A percentile compares a stretch with the other conserved stretches of the same genome.
phyloP scores from a whole-genome alignment of 2,329 filamentous ascomycete genomes.

The Penicillium sp. region DNA sequence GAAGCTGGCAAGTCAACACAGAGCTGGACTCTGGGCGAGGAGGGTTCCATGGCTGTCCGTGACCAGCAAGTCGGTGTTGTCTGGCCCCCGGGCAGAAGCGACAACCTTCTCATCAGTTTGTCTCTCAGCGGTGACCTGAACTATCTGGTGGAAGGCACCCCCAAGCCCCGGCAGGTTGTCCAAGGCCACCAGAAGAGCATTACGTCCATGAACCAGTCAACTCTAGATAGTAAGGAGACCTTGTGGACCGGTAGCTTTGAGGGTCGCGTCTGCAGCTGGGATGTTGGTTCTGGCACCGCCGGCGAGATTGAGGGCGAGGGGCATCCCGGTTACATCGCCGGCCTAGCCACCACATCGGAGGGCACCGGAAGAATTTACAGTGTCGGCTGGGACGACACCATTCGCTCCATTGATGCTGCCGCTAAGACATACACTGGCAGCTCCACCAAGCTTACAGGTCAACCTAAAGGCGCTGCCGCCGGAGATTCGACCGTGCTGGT shows the following conservation, averaged over 20 bases:
- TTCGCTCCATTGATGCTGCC: slow-evolving; percentile 73
- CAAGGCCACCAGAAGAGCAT: slow-evolving; percentile 91
- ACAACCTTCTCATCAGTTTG: slow-evolving; percentile 85
- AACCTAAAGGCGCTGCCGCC: slow-evolving; percentile 72
- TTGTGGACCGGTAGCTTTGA: slow-evolving; percentile 92
- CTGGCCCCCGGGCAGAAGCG: slow-evolving; percentile 76
- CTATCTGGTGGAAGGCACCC: slow-evolving; percentile 73
- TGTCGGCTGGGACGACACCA: slow-evolving; percentile 90
- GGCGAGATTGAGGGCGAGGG: slow-evolving; percentile 72
- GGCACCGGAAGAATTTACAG: slow-evolving; percentile 67
- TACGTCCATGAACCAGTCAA: slow-evolving; percentile 67
- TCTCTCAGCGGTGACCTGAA: slow-evolving; percentile 86
- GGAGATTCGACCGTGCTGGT: slow-evolving; percentile 55
- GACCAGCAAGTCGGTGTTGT: slow-evolving; percentile 95
- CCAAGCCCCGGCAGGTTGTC: slow-evolving; percentile 67
- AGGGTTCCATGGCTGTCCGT: slow-evolving; percentile 67
- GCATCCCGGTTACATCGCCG: slow-evolving; percentile 82
- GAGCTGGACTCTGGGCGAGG: slow-evolving; percentile 79
- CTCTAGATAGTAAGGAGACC: slow-evolving; percentile 54
- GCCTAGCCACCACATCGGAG: slow-evolving; percentile 60
- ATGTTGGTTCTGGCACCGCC: slow-evolving; percentile 67
- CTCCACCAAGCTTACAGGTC: slow-evolving; percentile 66
- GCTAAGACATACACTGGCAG: slow-evolving; percentile 73
- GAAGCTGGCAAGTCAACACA: slow-evolving; percentile 74
- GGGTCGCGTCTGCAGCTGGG: slow-evolving; percentile 81